phyloP scores from a whole-genome alignment of 1,284 basidiomycete genomes.

The Volvariella volvacea region DNA sequence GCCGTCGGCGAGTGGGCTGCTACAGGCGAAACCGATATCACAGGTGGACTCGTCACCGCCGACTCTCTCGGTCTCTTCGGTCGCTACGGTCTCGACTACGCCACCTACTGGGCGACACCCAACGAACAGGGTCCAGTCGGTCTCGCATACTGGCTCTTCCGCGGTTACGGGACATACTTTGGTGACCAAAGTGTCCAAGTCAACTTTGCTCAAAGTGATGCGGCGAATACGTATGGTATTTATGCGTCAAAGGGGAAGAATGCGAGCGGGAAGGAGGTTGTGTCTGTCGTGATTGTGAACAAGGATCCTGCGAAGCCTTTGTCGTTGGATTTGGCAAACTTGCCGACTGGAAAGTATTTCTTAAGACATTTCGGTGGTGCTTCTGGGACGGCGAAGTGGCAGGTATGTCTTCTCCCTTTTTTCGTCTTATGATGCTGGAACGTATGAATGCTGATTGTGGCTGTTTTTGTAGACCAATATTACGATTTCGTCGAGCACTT shows the following conservation, averaged over 20 bases:
- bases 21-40: conserved; percentile 31
- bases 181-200: conserved; percentile 35
- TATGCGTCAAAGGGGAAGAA: conserved; percentile 20
- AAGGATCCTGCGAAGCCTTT: conserved; percentile 35
- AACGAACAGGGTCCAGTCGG: conserved; percentile 36
- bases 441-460: background rate
- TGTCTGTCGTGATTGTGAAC: conserved; percentile 42
- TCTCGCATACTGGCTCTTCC: conserved; percentile 44
- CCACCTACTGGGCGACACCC: conserved; percentile 43
- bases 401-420: conserved; percentile 23
- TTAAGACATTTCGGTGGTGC: conserved; percentile 44
- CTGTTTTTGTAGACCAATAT: conserved; percentile 34
- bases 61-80: conserved; percentile 44
- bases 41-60: conserved; percentile 41
- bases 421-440: too few relatives aligned
- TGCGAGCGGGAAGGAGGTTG: conserved; percentile 25
- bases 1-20: conserved; percentile 45
- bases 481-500: conserved; percentile 24
- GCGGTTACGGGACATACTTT: conserved; percentile 43
- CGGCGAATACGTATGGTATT: conserved; percentile 33
- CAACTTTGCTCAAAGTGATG: conserved; percentile 29
- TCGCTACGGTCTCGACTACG: conserved; percentile 35
- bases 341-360: conserved; percentile 40
- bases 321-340: conserved; percentile 30
- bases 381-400: conserved; percentile 44